phyloP scores from a whole-genome alignment of 2,329 filamentous ascomycete species.

The Alternaria panax region DNA sequence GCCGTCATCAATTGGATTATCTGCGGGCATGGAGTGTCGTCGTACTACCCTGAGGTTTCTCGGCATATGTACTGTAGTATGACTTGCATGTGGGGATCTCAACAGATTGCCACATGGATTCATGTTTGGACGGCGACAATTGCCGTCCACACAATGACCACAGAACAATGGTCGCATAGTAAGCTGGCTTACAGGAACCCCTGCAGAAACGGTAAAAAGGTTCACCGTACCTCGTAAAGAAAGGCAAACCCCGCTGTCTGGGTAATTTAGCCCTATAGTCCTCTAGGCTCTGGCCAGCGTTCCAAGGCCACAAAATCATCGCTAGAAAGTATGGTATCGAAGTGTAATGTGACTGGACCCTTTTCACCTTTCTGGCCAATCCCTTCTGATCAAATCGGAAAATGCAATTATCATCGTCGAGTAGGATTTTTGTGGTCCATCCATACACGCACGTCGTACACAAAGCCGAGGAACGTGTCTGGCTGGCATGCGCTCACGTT shows the following conservation, averaged over 20 bases:
- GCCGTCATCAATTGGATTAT: background rate
- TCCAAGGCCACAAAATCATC: background rate
- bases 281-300: background rate
- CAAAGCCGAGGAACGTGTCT: background rate
- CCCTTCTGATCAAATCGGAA: background rate
- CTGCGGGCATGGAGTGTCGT: background rate
- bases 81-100: conserved; percentile 3
- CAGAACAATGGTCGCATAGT: background rate
- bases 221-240: background rate
- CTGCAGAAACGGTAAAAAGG: conserved; percentile 1
- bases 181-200: conserved; percentile 3
- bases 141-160: background rate
- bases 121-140: background rate
- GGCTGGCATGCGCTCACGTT: background rate
- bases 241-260: background rate
- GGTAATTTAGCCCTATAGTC: background rate
- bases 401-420: conserved; percentile 1
- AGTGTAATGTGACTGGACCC: conserved; percentile 11
- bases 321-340: conserved; percentile 1
- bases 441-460: conserved; percentile 9
- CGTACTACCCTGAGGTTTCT: background rate
- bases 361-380: background rate
- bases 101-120: conserved; percentile 2
- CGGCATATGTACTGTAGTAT: conserved; percentile 2
- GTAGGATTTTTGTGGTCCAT: background rate